Evolutionary conservation across 257 asterid species (phyloP).

Genomic region (Euphrasia confusa): DNA sequence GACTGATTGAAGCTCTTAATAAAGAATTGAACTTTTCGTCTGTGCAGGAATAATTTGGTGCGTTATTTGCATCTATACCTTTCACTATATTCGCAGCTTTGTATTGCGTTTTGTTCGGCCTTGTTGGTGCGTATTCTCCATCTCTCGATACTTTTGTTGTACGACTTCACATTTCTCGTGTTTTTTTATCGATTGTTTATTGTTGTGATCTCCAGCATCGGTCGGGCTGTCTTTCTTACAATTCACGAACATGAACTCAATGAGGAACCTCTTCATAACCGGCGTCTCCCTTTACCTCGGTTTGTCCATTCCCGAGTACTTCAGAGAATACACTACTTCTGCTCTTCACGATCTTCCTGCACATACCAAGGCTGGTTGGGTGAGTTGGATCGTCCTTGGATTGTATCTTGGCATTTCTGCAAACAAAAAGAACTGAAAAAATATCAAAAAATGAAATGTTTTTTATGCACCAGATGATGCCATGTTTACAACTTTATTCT

Average conservation of each 20-base stretch:
- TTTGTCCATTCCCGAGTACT: conserved; percentile 88
- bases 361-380: conserved; percentile 94
- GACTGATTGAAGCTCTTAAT: too few species aligned
- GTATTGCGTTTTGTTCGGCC: conserved; percentile 86
- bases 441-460: too few species aligned
- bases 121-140: conserved; percentile 55
- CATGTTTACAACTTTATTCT: too few species aligned
- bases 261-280: conserved; percentile 84
- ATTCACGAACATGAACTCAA: conserved; percentile 96
- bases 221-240: conserved; percentile 89
- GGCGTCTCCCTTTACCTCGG: conserved; percentile 93
- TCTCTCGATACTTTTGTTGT: background rate
- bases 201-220: conserved; percentile 55
- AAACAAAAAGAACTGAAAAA: too few species aligned
- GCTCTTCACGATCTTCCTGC: conserved; percentile 79
- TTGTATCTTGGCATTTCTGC: too few species aligned
- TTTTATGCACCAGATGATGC: too few species aligned
- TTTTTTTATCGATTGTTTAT: background rate
- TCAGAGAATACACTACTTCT: conserved; percentile 70
- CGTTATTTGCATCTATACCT: conserved; percentile 91
- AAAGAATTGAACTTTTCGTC: background rate
- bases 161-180: background rate
- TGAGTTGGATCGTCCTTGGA: conserved; percentile 26
- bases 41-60: conserved; percentile 91
- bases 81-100: conserved; percentile 87